Evolutionary conservation across 2,329 filamentous ascomycete genomes (phyloP), one percentile per base, ranked within the genome.

Genomic region (Neocucurbitaria cava): DNA sequence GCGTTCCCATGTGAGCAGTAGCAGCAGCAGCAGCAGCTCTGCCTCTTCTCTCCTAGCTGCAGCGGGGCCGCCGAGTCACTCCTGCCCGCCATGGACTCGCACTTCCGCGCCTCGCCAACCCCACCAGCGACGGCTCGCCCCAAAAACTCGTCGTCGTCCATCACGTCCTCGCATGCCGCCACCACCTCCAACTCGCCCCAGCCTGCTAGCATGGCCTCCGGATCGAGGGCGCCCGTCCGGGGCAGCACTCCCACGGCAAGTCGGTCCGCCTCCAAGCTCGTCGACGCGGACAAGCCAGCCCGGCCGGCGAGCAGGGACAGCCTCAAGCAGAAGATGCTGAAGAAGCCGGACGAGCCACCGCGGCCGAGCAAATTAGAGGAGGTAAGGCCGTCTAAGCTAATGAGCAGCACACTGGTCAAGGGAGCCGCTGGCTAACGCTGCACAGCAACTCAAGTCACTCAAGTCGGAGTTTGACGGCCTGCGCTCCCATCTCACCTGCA

Each of bases 401-500:
- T 18, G 46, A 36, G 58, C 56, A 52, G 15, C 17, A 15, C 30
- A 52, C 52, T 49, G 40, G 13, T 47, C 54, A 61, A 53, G 52
- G 41, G 49, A 48, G 31, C n/a, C 11, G 30, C 17, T 41, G 23
- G 52, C 72, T 73, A 61, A 75, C 58, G 44, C 38, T 15, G n/a
- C 48, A 33, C 66, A 77, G 76, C 71, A 77, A 51, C 71, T 78
- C 38, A 73, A 73, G 55, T 57, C 65, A n/a, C 65, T 77, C 48
- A 69, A 65, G 56, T 59, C 77, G 41, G 85, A 89, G 71, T 81
- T 90, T 41, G 82, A 87, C 63, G 81, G 83, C 62, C 83, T 90
- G 57, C 82, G 86, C 60, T 77, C 75, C 26, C 79, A 88, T 28
- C 77, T 88, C 64, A 87, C 85, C 52, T 90, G 88, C 77, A 86